Conservation (phyloP, 495 filamentous ascomycete species). For the Xylaria bambusicola region DNA sequence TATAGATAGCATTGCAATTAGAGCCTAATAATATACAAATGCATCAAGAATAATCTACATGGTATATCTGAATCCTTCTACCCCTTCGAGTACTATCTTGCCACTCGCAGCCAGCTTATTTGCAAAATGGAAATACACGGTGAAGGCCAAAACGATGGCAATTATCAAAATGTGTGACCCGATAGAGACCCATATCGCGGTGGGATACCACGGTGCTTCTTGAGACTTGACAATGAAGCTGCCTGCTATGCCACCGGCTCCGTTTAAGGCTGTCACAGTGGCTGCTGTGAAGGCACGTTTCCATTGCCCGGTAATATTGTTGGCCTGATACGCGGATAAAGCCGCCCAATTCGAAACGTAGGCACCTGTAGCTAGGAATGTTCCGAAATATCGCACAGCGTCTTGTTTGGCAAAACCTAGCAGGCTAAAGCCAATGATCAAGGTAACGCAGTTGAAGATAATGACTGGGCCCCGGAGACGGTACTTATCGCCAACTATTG, state of each 20-base stretch:
- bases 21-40: not conserved
- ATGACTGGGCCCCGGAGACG: conserved; percentile 69
- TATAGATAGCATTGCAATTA: not conserved
- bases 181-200: conserved; percentile 72
- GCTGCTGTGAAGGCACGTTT: conserved; percentile 73
- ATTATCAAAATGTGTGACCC: conserved; percentile 73
- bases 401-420: conserved; percentile 70
- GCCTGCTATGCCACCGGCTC: conserved; percentile 74
- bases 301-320: conserved; percentile 73
- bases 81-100: conserved; percentile 55
- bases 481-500: conserved; percentile 66
- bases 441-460: conserved; percentile 68
- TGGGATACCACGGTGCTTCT: conserved; percentile 69
- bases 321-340: conserved; percentile 70
- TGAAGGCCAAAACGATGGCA: conserved; percentile 58
- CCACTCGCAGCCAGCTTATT: conserved; percentile 56
- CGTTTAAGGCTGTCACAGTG: conserved; percentile 69
- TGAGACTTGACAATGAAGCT: conserved; percentile 69
- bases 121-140: conserved; percentile 60
- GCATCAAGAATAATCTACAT: conserved; percentile 36
- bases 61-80: conserved; percentile 57
- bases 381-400: conserved; percentile 70
- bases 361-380: conserved; percentile 73
- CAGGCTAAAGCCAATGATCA: conserved; percentile 74
- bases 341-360: conserved; percentile 83